Base-by-base conservation (phyloP, 2,329 filamentous ascomycete species). In the Allantophomopsis lycopodina region DNA sequence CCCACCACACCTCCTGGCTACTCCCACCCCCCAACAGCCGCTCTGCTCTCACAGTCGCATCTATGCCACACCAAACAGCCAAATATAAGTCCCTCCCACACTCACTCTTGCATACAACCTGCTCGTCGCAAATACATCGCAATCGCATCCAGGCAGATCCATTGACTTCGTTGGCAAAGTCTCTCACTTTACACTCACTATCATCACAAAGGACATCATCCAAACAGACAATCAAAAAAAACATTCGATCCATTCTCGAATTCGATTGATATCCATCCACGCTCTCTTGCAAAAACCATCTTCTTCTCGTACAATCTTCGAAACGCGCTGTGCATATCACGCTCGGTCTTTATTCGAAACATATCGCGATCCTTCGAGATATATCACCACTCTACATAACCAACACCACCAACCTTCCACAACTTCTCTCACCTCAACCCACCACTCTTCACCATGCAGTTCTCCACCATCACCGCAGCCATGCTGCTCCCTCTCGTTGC, bases 401-500 rank as follows among this genome's bases (percentile, higher is more conserved):
- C 4, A 28, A 28, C 23, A 28, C 11, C 23, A 28, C 11, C 23
- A 28, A 28, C 23, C 23, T 8, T 6, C 23, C 23, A 12, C 11
- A 8, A 10, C 23, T 10, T 8, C 10, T 28, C 23, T 3, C 11
- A 28, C 7, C 23, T 28, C 10, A 4, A 28, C 23, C 23, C 23
- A 3, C 23, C 5, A 28, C 23, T 8, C 37, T 14, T 43, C 45
- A 46, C 44, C 41, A 68, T 68, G 64, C 63, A 62, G 45, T 48
- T 68, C 49, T 56, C 58, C 36, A 56, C 64, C 21, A 50, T 75
- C 44, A 42, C 68, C 51, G 55, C 69, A 44, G 64, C 65, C 44
- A 55, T 62, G 45, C 53, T 68, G 46, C 62, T 77, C 53, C 71
- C 73, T 50, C 60, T 71, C 39, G 54, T 74, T 51, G 72, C 69